phyloP scores from a whole-genome alignment of 805 yeast species.

The Wickerhamomyces queroliae region DNA sequence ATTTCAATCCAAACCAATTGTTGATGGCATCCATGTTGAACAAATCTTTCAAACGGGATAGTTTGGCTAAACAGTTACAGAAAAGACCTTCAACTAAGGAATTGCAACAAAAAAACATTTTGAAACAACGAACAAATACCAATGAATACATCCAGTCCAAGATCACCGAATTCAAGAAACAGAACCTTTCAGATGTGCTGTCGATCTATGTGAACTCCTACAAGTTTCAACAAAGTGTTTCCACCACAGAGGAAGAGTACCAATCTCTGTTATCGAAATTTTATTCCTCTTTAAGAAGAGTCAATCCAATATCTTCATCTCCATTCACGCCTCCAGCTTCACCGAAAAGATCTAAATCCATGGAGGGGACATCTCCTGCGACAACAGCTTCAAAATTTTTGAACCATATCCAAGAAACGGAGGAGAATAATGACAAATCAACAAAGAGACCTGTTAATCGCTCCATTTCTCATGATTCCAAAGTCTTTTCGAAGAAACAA shows the following conservation, averaged over 20 bases:
- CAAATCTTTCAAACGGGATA: slow-evolving; percentile 14
- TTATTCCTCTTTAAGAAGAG: neutral
- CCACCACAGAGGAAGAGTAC: neutral
- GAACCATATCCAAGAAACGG: slow-evolving; percentile 4
- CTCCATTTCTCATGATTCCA: slow-evolving; percentile 1
- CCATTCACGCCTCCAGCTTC: neutral
- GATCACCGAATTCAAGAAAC: slow-evolving; percentile 9
- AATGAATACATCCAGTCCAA: slow-evolving; percentile 5
- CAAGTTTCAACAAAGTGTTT: slow-evolving; percentile 7
- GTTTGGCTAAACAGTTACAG: slow-evolving; percentile 12
- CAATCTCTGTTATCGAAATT: neutral
- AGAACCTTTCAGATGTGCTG: slow-evolving; percentile 13
- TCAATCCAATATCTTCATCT: neutral
- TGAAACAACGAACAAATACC: slow-evolving; percentile 4
- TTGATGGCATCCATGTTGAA: slow-evolving; percentile 4
- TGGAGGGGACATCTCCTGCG: neutral
- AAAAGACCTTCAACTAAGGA: slow-evolving; percentile 16
- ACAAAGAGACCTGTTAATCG: neutral
- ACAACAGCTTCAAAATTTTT: neutral
- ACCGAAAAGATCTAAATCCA: neutral
- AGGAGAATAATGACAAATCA: neutral
- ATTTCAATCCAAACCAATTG: slow-evolving; percentile 5
- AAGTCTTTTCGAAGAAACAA: slow-evolving; percentile 10
- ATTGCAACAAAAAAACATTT: slow-evolving; percentile 14
- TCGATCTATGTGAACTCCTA: slow-evolving; percentile 10